Evolutionary conservation across 73 alveolate species (phyloP).

Genomic region (Uronychia binucleata): DNA sequence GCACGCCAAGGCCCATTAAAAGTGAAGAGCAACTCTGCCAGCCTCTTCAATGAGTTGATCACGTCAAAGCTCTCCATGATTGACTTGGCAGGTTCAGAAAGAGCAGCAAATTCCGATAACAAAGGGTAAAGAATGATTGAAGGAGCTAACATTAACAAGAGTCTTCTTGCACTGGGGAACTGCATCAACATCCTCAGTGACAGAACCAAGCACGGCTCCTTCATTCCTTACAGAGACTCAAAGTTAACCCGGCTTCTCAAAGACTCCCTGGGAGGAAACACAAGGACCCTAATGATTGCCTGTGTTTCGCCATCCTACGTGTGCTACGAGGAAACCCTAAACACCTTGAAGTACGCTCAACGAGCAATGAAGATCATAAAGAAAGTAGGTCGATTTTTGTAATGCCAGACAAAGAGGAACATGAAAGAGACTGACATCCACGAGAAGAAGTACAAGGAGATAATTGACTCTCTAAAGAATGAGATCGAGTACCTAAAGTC

Average conservation of each 20-base stretch:
- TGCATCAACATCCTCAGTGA: conserved; percentile 86
- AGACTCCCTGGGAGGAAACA: conserved; percentile 91
- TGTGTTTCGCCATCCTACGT: conserved; percentile 79
- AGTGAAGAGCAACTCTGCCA: too few species aligned
- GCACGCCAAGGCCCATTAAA: too few species aligned
- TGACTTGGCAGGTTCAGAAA: conserved; percentile 90
- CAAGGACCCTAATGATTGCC: conserved; percentile 92
- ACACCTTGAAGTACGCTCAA: conserved; percentile 91
- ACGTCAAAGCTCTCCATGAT: conserved; percentile 65
- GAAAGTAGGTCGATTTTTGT: neutral
- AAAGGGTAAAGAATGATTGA: conserved; percentile 84
- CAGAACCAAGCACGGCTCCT: conserved; percentile 67
- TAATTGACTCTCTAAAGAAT: conserved; percentile 73
- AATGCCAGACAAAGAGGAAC: conserved; percentile 63
- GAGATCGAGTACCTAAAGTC: conserved; percentile 80
- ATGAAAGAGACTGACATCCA: conserved; percentile 70
- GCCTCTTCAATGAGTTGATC: neutral
- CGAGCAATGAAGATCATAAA: conserved; percentile 92
- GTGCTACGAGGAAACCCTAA: conserved; percentile 85
- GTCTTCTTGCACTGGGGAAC: conserved; percentile 87
- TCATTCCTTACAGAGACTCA: conserved; percentile 91
- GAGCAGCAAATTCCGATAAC: conserved; percentile 82
- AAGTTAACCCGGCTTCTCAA: conserved; percentile 90
- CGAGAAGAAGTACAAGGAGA: conserved; percentile 80
- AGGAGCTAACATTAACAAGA: conserved; percentile 91